Percentiles rank a stretch among this genome's conserved stretches.
phyloP scores from a whole-genome alignment of 179 eudicot species.

The Beta lomatogona region DNA sequence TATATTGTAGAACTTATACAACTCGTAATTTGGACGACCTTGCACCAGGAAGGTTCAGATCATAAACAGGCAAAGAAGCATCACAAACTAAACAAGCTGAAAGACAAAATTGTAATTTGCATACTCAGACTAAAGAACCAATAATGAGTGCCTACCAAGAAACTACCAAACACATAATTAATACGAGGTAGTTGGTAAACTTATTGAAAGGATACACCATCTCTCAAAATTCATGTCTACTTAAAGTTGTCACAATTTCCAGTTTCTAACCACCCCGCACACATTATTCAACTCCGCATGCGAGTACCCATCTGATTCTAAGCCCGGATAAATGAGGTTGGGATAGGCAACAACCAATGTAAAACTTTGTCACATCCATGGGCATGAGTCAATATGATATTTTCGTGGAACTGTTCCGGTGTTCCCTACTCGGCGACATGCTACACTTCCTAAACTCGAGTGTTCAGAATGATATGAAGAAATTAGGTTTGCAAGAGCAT shows the following conservation, averaged over 20 bases:
- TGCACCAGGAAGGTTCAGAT: background rate
- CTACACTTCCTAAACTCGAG: too few species aligned
- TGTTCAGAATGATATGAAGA: too few species aligned
- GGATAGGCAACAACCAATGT: too few species aligned
- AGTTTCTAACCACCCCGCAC: background rate
- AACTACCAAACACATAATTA: background rate
- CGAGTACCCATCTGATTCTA: too few species aligned
- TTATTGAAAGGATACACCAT: background rate
- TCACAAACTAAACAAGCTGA: background rate
- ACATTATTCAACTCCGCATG: too few species aligned
- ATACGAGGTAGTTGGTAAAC: background rate
- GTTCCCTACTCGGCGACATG: too few species aligned
- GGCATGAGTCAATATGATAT: too few species aligned
- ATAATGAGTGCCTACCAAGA: background rate
- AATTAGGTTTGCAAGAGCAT: too few species aligned
- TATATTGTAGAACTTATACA: background rate
- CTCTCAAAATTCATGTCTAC: background rate
- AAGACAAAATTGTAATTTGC: background rate
- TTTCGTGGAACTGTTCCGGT: too few species aligned
- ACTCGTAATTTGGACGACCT: background rate
- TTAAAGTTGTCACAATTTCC: background rate
- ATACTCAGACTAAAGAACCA: background rate
- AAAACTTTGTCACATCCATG: too few species aligned
- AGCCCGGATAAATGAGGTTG: too few species aligned
- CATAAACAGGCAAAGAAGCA: background rate